Evolutionary conservation across 768 basidiomycete genomes (phyloP).

Genomic region (Hydnum rufescens): DNA sequence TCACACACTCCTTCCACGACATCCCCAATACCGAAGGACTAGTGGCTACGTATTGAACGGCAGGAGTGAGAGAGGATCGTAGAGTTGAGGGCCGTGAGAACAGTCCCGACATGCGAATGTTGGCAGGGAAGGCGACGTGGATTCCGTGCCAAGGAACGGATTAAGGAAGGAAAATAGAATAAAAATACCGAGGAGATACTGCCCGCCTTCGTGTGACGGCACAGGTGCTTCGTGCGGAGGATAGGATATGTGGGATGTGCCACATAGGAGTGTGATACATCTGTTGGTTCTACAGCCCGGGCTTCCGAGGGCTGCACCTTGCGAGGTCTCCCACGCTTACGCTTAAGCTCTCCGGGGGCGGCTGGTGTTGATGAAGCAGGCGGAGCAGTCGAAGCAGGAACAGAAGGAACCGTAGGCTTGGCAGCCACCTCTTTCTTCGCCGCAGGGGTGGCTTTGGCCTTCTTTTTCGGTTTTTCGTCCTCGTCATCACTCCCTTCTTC

Average conservation of each 20-base stretch:
- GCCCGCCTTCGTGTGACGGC: slow-evolving; percentile 8
- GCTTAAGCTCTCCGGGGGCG: slow-evolving; percentile 36
- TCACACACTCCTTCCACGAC: not conserved
- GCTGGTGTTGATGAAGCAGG: slow-evolving; percentile 18
- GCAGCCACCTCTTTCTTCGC: slow-evolving; percentile 26
- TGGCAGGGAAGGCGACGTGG: slow-evolving; percentile 43
- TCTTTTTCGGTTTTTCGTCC: slow-evolving; percentile 41
- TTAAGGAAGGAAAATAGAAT: slow-evolving; percentile 77
- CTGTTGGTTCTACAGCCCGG: slow-evolving; percentile 2
- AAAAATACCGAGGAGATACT: slow-evolving; percentile 67
- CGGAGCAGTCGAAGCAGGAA: slow-evolving; percentile 5
- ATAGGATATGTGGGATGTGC: no score
- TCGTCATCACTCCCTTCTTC: slow-evolving; percentile 24
- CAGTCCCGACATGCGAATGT: not conserved
- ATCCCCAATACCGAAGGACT: not conserved
- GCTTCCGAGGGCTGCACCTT: slow-evolving; percentile 38
- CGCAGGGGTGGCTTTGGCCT: slow-evolving; percentile 29
- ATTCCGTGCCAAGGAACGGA: no score
- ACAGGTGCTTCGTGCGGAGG: no score
- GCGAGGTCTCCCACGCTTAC: slow-evolving; percentile 67
- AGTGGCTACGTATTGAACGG: not conserved
- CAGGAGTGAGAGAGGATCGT: not conserved
- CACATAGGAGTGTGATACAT: no score
- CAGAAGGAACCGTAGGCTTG: slow-evolving; percentile 17
- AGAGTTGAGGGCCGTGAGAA: not conserved